These are phyloP conservation scores for Incumbomyces lentus DNA, from an alignment of 2,329 filamentous ascomycete species.

Conservation along the genomic window DNA sequence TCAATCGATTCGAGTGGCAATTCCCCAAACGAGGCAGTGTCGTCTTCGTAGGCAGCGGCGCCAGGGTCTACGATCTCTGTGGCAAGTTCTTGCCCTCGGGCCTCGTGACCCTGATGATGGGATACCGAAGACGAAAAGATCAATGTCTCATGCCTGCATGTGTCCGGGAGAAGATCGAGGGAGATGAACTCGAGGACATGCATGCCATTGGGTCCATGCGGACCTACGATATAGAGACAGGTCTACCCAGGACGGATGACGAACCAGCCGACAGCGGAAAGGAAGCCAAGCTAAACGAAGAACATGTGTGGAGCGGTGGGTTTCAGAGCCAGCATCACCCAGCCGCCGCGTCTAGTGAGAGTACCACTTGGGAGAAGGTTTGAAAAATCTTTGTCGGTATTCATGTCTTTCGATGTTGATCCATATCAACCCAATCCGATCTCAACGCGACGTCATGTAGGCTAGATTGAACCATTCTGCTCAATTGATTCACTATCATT, in stretches of 20 bases:
- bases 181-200: conserved; percentile 16
- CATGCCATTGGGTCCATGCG: conserved; percentile 6
- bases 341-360: conserved; percentile 11
- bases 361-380: conserved; percentile 20
- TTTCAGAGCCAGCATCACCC: background rate
- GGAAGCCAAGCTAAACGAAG: background rate
- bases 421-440: too few relatives aligned
- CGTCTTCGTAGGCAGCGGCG: conserved; percentile 74
- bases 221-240: conserved; percentile 7
- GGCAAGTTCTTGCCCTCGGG: conserved; percentile 67
- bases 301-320: background rate
- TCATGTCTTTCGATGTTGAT: too few relatives aligned
- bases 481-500: too few relatives aligned
- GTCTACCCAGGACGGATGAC: background rate
- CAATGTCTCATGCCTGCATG: background rate
- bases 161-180: conserved; percentile 2
- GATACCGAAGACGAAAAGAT: conserved; percentile 51
- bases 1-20: conserved; percentile 29
- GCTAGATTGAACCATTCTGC: too few relatives aligned
- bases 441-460: too few relatives aligned
- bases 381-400: conserved; percentile 10
- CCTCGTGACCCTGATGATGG: conserved; percentile 90
- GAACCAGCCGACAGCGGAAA: background rate
- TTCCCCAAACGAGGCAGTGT: conserved; percentile 46
- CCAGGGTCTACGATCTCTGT: conserved; percentile 73